Evolutionary conservation across 2,329 filamentous ascomycete genomes (phyloP).

Genomic region (Cadophora sp.): DNA sequence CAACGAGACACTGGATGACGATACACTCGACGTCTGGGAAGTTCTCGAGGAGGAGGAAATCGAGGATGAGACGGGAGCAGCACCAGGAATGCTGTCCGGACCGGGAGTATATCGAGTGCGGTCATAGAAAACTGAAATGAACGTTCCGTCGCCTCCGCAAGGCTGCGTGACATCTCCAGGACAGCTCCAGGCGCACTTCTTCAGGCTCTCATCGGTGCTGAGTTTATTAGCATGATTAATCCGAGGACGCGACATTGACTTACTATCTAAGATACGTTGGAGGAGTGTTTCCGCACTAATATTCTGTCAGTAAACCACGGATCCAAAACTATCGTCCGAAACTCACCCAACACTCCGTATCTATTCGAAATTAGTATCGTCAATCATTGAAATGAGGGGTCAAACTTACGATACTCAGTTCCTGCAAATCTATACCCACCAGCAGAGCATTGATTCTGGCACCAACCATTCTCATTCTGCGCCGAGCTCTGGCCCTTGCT

Average conservation of each 20-base stretch:
- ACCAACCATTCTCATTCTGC: slow-evolving; percentile 48
- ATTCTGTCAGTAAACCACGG: neutral
- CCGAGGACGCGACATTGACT: neutral
- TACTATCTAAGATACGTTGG: slow-evolving; percentile 37
- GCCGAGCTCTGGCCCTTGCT: slow-evolving; percentile 41
- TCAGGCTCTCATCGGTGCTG: slow-evolving; percentile 37
- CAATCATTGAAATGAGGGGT: too few species aligned
- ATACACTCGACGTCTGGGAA: neutral
- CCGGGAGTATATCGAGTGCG: slow-evolving; percentile 40
- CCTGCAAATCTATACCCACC: slow-evolving; percentile 47
- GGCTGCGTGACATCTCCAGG: slow-evolving; percentile 34
- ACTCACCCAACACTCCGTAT: slow-evolving; percentile 42
- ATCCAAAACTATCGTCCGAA: too few species aligned
- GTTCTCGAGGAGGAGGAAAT: neutral
- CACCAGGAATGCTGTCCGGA: slow-evolving; percentile 32
- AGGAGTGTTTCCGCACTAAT: slow-evolving; percentile 42
- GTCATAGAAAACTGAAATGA: slow-evolving; percentile 47
- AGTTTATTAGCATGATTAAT: slow-evolving; percentile 13
- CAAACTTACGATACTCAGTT: slow-evolving; percentile 43
- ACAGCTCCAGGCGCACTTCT: slow-evolving; percentile 35
- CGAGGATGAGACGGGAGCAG: slow-evolving; percentile 15
- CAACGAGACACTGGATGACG: neutral
- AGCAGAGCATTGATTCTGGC: slow-evolving; percentile 43
- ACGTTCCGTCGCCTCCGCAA: slow-evolving; percentile 43
- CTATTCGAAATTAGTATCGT: slow-evolving; percentile 10